Base-by-base conservation (phyloP, 257 asterid genomes). In the Misopates orontium region DNA sequence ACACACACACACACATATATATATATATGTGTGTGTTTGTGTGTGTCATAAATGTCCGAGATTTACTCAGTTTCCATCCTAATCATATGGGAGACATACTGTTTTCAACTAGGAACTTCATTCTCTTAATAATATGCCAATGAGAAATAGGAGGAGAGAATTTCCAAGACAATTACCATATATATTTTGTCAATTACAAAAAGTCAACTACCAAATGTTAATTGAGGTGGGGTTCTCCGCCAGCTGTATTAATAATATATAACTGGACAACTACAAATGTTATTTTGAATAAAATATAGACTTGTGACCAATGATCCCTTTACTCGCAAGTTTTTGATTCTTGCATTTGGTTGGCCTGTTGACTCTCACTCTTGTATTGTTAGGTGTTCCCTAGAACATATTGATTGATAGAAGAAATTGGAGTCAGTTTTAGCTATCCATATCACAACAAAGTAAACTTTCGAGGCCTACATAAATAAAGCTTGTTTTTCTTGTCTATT, bases 201-300 rank as follows among this genome's bases (percentile, higher is more conserved):
- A 55, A 56, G 44, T 56, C 61, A 56, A 56, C 61, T 56, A 18
- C 31, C 21, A 13, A 24, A 19, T 55, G 60, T 55, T 23, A 24
- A 55, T 16, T 24, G 32, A 3, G 41, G 17, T 10, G 18, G 12
- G 31, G 20, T 15, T 17, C 11, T n/a, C 55, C 15, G 8, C 14
- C 61, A 56, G 44, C 61, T 24, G 31, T 51, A 54, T 32, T 36
- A 28, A n/a, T n/a, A 28, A 28, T 28, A 28, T 36, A 36, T 36
- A 36, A 36, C 8, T 36, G 42, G 42, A 36, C 42, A 36, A 36
- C 11, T 36, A 36, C 42, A 55, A 15, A 12, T 55, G 11, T 3
- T 55, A 55, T 19, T 24, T 23, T 55, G 60, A 55, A 55, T 55
- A 1, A 24, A 54, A 28, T 21, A 54, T 54, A 7, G 36, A 54